These are phyloP conservation scores for Priceomyces castillae DNA, from an alignment of 805 yeast genomes.

Conservation along the genomic window DNA sequence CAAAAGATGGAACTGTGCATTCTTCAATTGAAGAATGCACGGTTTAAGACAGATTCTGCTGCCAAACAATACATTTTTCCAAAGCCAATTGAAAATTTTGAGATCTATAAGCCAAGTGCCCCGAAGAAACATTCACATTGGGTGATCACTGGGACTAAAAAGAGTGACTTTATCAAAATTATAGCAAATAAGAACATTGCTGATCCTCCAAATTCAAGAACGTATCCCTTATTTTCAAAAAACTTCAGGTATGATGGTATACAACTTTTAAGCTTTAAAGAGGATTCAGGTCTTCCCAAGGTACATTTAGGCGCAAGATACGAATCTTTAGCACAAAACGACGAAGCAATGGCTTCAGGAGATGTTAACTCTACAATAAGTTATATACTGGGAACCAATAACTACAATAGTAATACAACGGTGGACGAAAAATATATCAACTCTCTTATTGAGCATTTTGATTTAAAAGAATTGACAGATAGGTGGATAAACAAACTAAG, in stretches of 20 bases:
- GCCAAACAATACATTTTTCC: conserved; percentile 18
- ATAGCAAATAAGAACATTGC: conserved; percentile 55
- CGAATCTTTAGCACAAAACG: conserved; percentile 70
- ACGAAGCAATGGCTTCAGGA: conserved; percentile 51
- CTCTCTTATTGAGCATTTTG: conserved; percentile 47
- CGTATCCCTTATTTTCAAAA: conserved; percentile 49
- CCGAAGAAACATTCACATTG: conserved; percentile 21
- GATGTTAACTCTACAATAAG: conserved; percentile 62
- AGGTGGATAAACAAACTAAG: conserved; percentile 86
- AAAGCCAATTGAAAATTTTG: conserved; percentile 25
- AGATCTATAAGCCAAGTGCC: conserved; percentile 15
- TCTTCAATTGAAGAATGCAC: conserved; percentile 21
- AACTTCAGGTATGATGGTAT: conserved; percentile 27
- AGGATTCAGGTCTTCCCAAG: conserved; percentile 34
- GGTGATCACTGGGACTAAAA: conserved; percentile 42
- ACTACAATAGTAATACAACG: conserved; percentile 39
- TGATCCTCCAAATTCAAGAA: conserved; percentile 51
- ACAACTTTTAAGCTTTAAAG: conserved; percentile 34
- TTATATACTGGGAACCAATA: conserved; percentile 56
- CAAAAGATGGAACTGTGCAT: conserved; percentile 8
- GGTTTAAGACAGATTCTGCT: conserved; percentile 15
- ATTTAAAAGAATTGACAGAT: conserved; percentile 54
- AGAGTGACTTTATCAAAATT: conserved; percentile 51
- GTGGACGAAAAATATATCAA: conserved; percentile 30
- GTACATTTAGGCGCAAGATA: conserved; percentile 88